Evolutionary conservation across 202 grass and related monocot species (phyloP).

Genomic region (Setaria viridis): DNA sequence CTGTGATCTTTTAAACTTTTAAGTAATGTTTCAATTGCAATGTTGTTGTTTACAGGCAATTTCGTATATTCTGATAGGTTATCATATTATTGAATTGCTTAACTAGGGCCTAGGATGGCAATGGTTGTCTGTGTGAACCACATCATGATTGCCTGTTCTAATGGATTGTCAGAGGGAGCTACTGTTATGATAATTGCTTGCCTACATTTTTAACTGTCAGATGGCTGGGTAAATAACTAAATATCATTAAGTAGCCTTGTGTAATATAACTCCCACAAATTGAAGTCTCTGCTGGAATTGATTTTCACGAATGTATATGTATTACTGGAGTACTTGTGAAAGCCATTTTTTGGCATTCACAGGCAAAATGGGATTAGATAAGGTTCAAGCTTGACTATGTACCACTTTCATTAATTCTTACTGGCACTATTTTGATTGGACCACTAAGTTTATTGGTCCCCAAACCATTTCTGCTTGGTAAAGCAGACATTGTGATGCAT

Average conservation of each 20-base stretch:
- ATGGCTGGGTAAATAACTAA: not conserved
- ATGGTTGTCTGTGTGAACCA: not conserved
- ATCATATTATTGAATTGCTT: slow-evolving; percentile 29
- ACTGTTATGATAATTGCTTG: not conserved
- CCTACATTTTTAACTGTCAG: not conserved
- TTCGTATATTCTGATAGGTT: slow-evolving; percentile 21
- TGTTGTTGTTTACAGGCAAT: slow-evolving; percentile 5
- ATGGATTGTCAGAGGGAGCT: slow-evolving; percentile 1
- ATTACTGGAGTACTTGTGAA: not conserved
- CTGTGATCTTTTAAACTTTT: not conserved
- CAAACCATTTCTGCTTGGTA: slow-evolving; percentile 22
- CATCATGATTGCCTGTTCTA: not conserved
- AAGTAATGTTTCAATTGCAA: not conserved
- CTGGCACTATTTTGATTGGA: no score
- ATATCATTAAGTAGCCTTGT: not conserved
- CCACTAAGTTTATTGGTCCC: not conserved
- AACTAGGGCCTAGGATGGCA: not conserved
- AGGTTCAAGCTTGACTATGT: not conserved
- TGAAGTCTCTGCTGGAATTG: slow-evolving; percentile 1
- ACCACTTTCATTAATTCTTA: no score
- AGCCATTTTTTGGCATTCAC: not conserved
- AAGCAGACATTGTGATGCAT: not conserved
- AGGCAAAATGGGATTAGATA: not conserved
- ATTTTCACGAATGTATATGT: not conserved
- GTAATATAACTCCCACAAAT: not conserved